Base-by-base conservation (phyloP, 2,329 filamentous ascomycete species). In the Chalara sp. region DNA sequence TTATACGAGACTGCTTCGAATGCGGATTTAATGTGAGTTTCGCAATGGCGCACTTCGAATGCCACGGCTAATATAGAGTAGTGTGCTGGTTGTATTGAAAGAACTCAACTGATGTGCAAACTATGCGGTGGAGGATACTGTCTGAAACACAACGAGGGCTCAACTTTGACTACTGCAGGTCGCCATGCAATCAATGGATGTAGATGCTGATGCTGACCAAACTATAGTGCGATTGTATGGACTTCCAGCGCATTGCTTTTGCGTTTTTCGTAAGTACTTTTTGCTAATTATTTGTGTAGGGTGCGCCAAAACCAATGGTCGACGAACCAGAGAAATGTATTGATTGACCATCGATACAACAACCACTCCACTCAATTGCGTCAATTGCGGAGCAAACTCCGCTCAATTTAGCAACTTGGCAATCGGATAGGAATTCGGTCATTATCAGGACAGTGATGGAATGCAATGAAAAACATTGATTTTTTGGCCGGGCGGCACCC, bases 121-220 rank as follows among this genome's bases (percentile, higher is more conserved):
- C 77, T 76, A 52, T 96, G 91, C 67, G 78, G 78, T 41, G 86
- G 86, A 49, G 87, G 87, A 48, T 96, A 95, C 66, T 96, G 91
- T 67, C 77, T 86, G 53, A 76, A 85, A 50, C 89, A 95, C 65
- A 90, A 95, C 58, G 87, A 90, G 58, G 87, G 88, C 12, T 92
- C 86, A 40, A 87, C 84, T 10, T 69, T 75, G n/a, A 83, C 76
- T 46, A 64, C 58, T 51, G 63, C 54, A 63, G 56, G 60, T 61
- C 54, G 55, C 50, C 59, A 60, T 48, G 55, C 55, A 47, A 60
- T 61, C 44, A 40, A 58, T 54, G 58, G 56, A 32, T 60, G 56
- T 59, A 56, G 57, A 61, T 59, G 56, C 48, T 60, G 51, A 60
- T 54, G 56, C 63, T 63, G 50, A 63, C 57, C 4, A 44, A 7